phyloP scores from a whole-genome alignment of 345 rosid genomes.

The Eucalyptus virginea region DNA sequence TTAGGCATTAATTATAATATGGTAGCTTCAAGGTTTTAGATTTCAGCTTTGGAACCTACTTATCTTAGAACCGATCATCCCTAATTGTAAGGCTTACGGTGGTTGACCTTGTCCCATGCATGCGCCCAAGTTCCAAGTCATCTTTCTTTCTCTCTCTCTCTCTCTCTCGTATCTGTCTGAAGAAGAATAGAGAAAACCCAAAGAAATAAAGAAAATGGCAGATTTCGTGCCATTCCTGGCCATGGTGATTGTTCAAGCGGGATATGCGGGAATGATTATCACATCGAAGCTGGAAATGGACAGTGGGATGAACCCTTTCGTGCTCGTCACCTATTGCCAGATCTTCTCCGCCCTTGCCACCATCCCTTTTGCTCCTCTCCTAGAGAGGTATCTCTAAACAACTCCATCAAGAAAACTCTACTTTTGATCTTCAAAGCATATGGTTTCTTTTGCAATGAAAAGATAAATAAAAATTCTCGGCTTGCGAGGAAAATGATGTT shows the following conservation, averaged over 20 bases:
- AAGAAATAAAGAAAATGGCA: neutral
- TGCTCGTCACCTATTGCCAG: constrained; percentile 69
- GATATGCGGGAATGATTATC: constrained; percentile 76
- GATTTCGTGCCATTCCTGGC: constrained; percentile 46
- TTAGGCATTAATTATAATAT: too few species aligned
- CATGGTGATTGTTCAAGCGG: constrained; percentile 59
- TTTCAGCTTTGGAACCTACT: too few species aligned
- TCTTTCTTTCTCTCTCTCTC: too few species aligned
- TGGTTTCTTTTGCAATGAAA: neutral
- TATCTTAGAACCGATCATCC: too few species aligned
- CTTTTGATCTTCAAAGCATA: neutral
- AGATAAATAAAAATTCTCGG: neutral
- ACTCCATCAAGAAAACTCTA: neutral
- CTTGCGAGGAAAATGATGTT: neutral
- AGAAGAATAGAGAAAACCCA: neutral
- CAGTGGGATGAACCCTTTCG: constrained; percentile 66
- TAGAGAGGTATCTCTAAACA: constrained; percentile 39
- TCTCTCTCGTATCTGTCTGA: neutral
- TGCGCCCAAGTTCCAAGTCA: too few species aligned
- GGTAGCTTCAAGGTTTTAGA: too few species aligned
- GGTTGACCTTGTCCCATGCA: too few species aligned
- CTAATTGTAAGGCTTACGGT: too few species aligned
- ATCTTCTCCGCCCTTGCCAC: constrained; percentile 56
- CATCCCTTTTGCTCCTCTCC: constrained; percentile 49
- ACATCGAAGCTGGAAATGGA: constrained; percentile 80